Conservation (phyloP, 208 protist species). For the Acanthamoeba healyi region DNA sequence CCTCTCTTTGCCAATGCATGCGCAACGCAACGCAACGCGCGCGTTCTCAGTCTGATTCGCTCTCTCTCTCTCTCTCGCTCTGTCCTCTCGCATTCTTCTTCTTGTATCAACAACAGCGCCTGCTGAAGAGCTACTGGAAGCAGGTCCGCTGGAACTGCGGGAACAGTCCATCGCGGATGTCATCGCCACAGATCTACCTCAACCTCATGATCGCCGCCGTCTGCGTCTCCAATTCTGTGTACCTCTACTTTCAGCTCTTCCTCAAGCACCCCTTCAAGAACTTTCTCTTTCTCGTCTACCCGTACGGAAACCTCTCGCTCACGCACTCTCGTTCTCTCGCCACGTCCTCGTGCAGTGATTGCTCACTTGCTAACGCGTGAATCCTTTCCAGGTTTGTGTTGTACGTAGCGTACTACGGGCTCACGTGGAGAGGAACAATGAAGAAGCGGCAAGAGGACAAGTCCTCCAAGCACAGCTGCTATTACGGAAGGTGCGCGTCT, state of each 20-base stretch:
- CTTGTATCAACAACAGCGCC: conserved; percentile 26
- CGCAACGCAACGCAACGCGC: too few species aligned
- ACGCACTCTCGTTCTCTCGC: background rate
- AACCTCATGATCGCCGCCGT: conserved; percentile 71
- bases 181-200: conserved; percentile 56
- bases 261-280: conserved; percentile 73
- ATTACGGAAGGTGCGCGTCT: conserved; percentile 1
- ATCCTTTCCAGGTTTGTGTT: conserved; percentile 17
- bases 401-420: conserved; percentile 22
- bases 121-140: conserved; percentile 47
- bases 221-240: conserved; percentile 60
- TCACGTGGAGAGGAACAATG: conserved; percentile 28
- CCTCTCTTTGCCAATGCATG: background rate
- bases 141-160: conserved; percentile 57
- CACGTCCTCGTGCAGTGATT: too few species aligned
- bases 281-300: conserved; percentile 66
- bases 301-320: background rate
- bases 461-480: background rate
- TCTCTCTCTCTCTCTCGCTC: background rate
- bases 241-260: conserved; percentile 70
- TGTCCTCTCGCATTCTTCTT: background rate
- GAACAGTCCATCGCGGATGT: conserved; percentile 55
- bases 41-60: too few species aligned
- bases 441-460: conserved; percentile 24
- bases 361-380: too few species aligned